These are phyloP conservation scores for Rhizoclosmatium globosum DNA, from an alignment of 192 early-diverging fungal genomes.

Conservation along the genomic window DNA sequence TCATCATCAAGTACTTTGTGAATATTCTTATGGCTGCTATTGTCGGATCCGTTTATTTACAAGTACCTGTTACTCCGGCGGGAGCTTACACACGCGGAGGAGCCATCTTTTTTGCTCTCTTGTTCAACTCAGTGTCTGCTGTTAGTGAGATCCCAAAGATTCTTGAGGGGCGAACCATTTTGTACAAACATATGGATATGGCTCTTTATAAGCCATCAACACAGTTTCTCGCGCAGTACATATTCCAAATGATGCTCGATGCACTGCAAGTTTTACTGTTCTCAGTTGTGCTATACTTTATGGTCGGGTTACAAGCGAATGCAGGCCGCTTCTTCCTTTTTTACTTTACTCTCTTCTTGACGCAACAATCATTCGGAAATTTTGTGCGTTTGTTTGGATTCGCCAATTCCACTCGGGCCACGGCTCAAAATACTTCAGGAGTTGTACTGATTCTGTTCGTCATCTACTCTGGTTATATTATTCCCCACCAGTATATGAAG, in stretches of 20 bases:
- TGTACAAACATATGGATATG: conserved; percentile 82
- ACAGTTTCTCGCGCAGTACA: conserved; percentile 60
- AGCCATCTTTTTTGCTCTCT: conserved; percentile 70
- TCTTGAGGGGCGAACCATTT: conserved; percentile 73
- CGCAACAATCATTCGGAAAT: conserved; percentile 61
- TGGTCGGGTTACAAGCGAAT: conserved; percentile 60
- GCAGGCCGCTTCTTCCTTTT: conserved; percentile 65
- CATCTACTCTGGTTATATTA: conserved; percentile 69
- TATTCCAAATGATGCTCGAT: conserved; percentile 60
- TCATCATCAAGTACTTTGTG: conserved; percentile 58
- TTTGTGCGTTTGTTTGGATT: conserved; percentile 68
- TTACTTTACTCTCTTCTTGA: conserved; percentile 58
- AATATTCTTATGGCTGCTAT: conserved; percentile 71
- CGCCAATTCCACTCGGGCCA: conserved; percentile 55
- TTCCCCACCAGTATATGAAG: conserved; percentile 64
- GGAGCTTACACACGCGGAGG: conserved; percentile 86
- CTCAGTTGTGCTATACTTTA: conserved; percentile 67
- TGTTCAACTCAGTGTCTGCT: conserved; percentile 77
- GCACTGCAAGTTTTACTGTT: conserved; percentile 64
- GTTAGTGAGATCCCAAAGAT: conserved; percentile 76
- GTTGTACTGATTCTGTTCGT: conserved; percentile 59
- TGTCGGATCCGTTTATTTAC: conserved; percentile 75
- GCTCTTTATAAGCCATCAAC: conserved; percentile 71
- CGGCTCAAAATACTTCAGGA: conserved; percentile 59
- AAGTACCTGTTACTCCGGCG: conserved; percentile 59